Conservation (phyloP, 1,284 basidiomycete species). For the Puccinia novopanici region DNA sequence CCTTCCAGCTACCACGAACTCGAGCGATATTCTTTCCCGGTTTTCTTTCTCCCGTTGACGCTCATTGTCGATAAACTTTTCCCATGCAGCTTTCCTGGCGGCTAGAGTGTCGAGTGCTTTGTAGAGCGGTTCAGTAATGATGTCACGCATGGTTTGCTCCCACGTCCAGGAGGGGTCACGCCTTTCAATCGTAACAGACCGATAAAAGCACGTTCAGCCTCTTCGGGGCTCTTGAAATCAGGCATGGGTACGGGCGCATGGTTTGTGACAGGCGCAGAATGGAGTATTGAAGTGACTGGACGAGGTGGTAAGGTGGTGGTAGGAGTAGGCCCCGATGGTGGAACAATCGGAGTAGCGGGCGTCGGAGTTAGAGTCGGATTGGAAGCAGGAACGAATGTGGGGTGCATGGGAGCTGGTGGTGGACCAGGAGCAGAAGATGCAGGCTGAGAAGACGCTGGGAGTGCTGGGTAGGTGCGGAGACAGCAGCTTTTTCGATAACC, state of each 20-base stretch:
- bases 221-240: constrained; percentile 79
- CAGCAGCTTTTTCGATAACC: constrained; percentile 78
- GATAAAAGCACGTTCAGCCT: constrained; percentile 90
- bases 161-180: constrained; percentile 91
- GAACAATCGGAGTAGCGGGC: constrained; percentile 29
- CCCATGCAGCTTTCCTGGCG: constrained; percentile 84
- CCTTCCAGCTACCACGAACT: constrained; percentile 53
- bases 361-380: constrained; percentile 43
- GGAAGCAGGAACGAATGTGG: constrained; percentile 55
- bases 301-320: constrained; percentile 39
- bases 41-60: constrained; percentile 53
- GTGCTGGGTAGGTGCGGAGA: constrained; percentile 56
- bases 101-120: constrained; percentile 89
- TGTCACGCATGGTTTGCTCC: constrained; percentile 96
- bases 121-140: constrained; percentile 96
- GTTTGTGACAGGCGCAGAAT: constrained; percentile 47
- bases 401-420: constrained; percentile 50
- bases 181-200: constrained; percentile 82
- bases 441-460: constrained; percentile 31
- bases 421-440: constrained; percentile 48
- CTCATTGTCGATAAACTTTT: constrained; percentile 59
- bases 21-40: constrained; percentile 54
- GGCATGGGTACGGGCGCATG: constrained; percentile 73
- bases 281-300: constrained; percentile 45
- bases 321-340: constrained; percentile 51